Evolutionary conservation across 1,139 yeast genomes (phyloP), one percentile per base, ranked within the genome.

Genomic region (Spencermartinsiella ligniputridi): DNA sequence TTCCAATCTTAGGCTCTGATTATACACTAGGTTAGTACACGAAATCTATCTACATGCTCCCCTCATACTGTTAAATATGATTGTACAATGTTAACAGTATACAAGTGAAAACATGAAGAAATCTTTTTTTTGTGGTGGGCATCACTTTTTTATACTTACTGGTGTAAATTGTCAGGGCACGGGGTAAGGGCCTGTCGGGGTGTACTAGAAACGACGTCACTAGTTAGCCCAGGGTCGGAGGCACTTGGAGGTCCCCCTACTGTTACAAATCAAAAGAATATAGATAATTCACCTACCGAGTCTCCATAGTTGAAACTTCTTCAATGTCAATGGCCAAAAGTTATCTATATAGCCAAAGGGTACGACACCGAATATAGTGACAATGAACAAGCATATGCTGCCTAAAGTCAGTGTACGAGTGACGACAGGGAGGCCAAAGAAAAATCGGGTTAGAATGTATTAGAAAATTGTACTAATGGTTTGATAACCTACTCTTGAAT

Each of bases 161-260:
- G 40, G 54, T 49, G 49, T 55, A 62, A 17, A 62, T 50, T 35
- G 58, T 62, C 61, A 62, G 52, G 8, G 60, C 49, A 38, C 49
- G 50, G 33, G 52, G 50, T 36, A 62, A 39, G 11, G 65, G 62
- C 37, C 57, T 56, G 17, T 59, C 61, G 12, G 52, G 34, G 21
- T 60, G 56, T 19, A 58, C 48, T 19, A 63, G 49, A 46, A 63
- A 62, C 3, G 67, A 61, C 13, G 68, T 59, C 33, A 64, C 63
- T 59, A 41, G 17, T 25, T 18, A 37, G 22, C 12, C 6, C 25
- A n/a, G n/a, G n/a, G n/a, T n/a, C n/a, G n/a, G n/a, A n/a, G n/a
- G n/a, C n/a, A n/a, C n/a, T n/a, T n/a, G n/a, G n/a, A n/a, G n/a
- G n/a, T n/a, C n/a, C n/a, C n/a, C n/a, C n/a, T n/a, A n/a, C n/a